Conservation (phyloP, 2,329 filamentous ascomycete species). For the Alternaria hordeiaustralica region DNA sequence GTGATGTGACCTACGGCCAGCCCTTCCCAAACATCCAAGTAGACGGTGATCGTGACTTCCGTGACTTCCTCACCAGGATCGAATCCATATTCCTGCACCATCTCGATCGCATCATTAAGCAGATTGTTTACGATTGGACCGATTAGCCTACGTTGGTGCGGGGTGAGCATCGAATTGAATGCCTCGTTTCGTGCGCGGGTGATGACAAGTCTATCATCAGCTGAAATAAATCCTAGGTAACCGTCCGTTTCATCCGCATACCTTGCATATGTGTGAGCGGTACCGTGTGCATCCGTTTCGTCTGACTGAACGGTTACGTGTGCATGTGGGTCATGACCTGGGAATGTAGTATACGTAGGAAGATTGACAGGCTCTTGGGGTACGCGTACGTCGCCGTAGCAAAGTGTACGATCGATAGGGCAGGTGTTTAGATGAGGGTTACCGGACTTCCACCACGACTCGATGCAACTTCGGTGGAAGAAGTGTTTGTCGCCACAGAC, state of each 20-base stretch:
- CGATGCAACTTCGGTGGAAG: slow-evolving; percentile 4
- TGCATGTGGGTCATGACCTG: neutral
- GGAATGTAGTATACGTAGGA: neutral
- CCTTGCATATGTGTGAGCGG: neutral
- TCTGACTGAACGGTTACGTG: too few species aligned
- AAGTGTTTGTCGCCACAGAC: neutral
- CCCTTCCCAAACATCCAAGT: neutral
- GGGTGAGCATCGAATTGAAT: neutral
- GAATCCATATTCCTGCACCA: too few species aligned
- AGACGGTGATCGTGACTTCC: neutral
- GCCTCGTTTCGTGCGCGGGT: neutral
- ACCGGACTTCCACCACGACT: slow-evolving; percentile 7
- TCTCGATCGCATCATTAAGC: neutral
- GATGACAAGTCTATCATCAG: neutral
- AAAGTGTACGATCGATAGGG: neutral
- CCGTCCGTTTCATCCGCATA: too few species aligned
- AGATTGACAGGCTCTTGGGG: neutral
- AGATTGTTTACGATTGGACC: neutral
- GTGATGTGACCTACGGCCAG: neutral
- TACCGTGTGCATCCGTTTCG: neutral
- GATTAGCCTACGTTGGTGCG: neutral
- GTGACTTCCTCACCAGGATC: too few species aligned
- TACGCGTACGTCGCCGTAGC: neutral
- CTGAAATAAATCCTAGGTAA: neutral
- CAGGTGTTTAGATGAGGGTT: slow-evolving; percentile 19